These are phyloP conservation scores for Penicillium antarcticum DNA, from an alignment of 495 filamentous ascomycete species.

Conservation along the genomic window DNA sequence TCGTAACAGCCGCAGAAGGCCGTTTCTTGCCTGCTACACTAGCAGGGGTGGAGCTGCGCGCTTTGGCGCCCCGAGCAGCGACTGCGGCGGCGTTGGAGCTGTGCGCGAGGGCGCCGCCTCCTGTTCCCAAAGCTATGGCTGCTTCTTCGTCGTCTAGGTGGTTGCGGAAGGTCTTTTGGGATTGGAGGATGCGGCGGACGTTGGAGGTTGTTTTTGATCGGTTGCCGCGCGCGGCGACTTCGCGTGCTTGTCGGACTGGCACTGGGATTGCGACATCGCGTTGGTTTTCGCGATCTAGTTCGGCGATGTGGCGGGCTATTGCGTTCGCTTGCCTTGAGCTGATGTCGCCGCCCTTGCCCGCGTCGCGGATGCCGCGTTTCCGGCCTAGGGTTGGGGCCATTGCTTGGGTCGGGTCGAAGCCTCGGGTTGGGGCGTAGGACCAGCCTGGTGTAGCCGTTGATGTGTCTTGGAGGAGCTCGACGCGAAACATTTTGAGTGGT, in stretches of 20 bases:
- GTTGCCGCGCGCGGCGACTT: slow-evolving; percentile 46
- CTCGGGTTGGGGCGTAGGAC: slow-evolving; percentile 82
- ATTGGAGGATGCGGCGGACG: slow-evolving; percentile 86
- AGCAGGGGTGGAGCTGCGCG: slow-evolving; percentile 36
- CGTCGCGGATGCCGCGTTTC: slow-evolving; percentile 61
- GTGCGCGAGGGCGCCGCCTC: slow-evolving; percentile 1
- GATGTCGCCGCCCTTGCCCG: slow-evolving; percentile 53
- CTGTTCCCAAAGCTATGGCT: slow-evolving; percentile 33
- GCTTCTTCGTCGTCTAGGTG: slow-evolving; percentile 89
- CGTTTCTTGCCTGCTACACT: slow-evolving; percentile 13
- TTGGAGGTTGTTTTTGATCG: slow-evolving; percentile 65
- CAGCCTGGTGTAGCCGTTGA: slow-evolving; percentile 73
- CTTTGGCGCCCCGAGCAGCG: slow-evolving; percentile 31
- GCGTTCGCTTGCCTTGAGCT: slow-evolving; percentile 74
- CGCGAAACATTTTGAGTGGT: slow-evolving; percentile 50
- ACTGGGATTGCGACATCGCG: slow-evolving; percentile 67
- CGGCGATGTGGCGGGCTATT: slow-evolving; percentile 70
- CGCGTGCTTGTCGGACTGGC: slow-evolving; percentile 49
- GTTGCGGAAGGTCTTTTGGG: slow-evolving; percentile 88
- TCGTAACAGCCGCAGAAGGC: slow-evolving; percentile 11
- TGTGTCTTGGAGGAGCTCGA: slow-evolving; percentile 73
- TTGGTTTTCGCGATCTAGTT: slow-evolving; percentile 77
- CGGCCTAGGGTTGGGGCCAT: slow-evolving; percentile 55
- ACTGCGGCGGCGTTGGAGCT: slow-evolving; percentile 23
- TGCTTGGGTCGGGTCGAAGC: slow-evolving; percentile 57